A percentile compares a stretch with the other conserved stretches of the same genome.
Conservation (phyloP, 139 green algal species). For the Mesotaenium endlicherianum region DNA sequence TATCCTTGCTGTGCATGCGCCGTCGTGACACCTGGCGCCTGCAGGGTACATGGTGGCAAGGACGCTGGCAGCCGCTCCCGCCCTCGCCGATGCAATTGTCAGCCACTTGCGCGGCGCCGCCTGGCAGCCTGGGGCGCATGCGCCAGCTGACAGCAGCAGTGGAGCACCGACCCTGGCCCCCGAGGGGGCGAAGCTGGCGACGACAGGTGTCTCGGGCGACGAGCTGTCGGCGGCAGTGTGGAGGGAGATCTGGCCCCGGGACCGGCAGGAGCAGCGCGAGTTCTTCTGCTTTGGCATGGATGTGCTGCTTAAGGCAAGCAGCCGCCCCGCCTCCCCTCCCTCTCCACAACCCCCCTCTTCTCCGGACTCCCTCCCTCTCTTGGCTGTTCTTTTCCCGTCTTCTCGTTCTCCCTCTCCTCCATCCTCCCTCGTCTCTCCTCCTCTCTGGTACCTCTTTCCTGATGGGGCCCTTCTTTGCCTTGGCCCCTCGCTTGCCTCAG, state of each 20-base stretch:
- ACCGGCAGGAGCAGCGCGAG: constrained; percentile 83
- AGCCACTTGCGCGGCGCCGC: constrained; percentile 2
- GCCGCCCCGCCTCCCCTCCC: too few species aligned
- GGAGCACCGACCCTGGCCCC: not conserved
- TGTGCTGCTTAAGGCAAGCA: constrained; percentile 44
- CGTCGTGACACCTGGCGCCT: not conserved
- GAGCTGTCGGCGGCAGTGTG: constrained; percentile 73
- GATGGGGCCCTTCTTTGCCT: not conserved
- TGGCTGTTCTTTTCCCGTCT: not conserved
- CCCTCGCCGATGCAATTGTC: constrained; percentile 64
- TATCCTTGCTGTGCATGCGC: too few species aligned
- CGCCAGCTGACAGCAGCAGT: not conserved
- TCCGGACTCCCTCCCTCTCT: not conserved
- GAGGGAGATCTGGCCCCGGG: constrained; percentile 79
- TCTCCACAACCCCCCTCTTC: too few species aligned
- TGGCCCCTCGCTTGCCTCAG: not conserved
- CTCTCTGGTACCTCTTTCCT: not conserved
- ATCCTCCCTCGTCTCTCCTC: not conserved
- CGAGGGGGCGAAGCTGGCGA: not conserved
- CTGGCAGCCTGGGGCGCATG: not conserved
- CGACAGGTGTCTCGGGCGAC: constrained; percentile 12
- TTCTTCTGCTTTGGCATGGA: constrained; percentile 98
- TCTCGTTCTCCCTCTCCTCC: not conserved
- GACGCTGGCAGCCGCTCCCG: constrained; percentile 79
- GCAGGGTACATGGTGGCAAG: constrained; percentile 91